Evolutionary conservation across 75 land plant genomes (phyloP), one percentile per base, ranked within the genome.

Genomic region (Chamaecyparis obtusa): DNA sequence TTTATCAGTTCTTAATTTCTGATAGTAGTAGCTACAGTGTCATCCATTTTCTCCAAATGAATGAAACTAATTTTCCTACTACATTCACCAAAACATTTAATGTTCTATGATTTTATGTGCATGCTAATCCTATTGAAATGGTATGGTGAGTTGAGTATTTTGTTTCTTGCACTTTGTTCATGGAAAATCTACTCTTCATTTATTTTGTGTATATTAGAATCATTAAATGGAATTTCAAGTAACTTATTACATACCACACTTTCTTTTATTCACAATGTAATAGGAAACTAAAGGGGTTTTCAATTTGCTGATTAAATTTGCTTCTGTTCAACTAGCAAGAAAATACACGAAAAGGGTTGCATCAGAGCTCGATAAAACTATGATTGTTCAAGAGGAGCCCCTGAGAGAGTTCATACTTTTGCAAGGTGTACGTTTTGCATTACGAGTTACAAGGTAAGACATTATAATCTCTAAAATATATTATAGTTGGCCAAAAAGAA

Each of bases 401-500:
- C 19, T 88, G 85, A 67, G 92, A 56, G 91, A 91, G 77, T 89
- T 94, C 81, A 56, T 92, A 32, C 91, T 93, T 21, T 87, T 91
- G n/a, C 96, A 94, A 87, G 99, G 97, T 27, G 99, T 94, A 36
- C 93, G 96, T 27, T 95, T 95, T 87, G 96, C 96, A 14, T 39
- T 2, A 39, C 2, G 2, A 39, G 2, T 97, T 91, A 80, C 89
- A 97, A 55, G 95, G 97, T 94, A 71, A 56, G 81, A 9, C 32
- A 27, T 13, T 81, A 16, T 78, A 78, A 39, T 35, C 43, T 78
- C 81, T 78, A 19, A 15, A 78, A 16, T 78, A 78, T 19, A 39
- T 44, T 43, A 78, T 78, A n/a, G 3, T 78, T 17, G 17, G 3
- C 44, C 21, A 36, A 78, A 78, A 78, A 16, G 46, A 35, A 11